A percentile compares a stretch with the other conserved stretches of the same genome.
phyloP scores from a whole-genome alignment of 2,329 filamentous ascomycete genomes.

The Paramyrothecium sp. region DNA sequence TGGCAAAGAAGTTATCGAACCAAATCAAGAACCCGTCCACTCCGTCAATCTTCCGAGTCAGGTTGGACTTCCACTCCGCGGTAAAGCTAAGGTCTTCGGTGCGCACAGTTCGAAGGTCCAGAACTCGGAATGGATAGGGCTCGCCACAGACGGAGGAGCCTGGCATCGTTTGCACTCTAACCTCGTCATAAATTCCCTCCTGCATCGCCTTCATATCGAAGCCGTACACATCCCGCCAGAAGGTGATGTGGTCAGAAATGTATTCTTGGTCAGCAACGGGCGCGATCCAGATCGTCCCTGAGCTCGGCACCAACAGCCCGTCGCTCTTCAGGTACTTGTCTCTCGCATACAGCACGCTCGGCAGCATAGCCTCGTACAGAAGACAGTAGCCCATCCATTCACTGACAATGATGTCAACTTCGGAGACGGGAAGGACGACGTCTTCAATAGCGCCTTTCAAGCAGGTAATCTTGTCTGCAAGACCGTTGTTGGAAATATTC shows the following conservation, averaged over 20 bases:
- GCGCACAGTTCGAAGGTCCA: constrained; percentile 74
- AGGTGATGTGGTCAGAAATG: constrained; percentile 72
- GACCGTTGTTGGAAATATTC: constrained; percentile 79
- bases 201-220: constrained; percentile 95
- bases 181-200: constrained; percentile 75
- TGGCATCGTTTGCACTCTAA: constrained; percentile 73
- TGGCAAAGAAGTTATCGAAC: constrained; percentile 92
- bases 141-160: constrained; percentile 57
- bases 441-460: constrained; percentile 87
- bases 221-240: constrained; percentile 91
- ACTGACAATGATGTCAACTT: constrained; percentile 92
- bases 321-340: constrained; percentile 80
- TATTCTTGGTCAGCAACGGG: constrained; percentile 78
- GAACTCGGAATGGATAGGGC: constrained; percentile 65
- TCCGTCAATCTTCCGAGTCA: constrained; percentile 61
- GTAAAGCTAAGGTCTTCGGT: constrained; percentile 75
- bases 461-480: constrained; percentile 72
- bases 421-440: constrained; percentile 69
- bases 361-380: constrained; percentile 93
- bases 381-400: constrained; percentile 98
- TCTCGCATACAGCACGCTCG: constrained; percentile 83
- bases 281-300: constrained; percentile 79
- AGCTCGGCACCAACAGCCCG: constrained; percentile 83
- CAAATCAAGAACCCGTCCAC: constrained; percentile 89
- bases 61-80: constrained; percentile 60